These are phyloP conservation scores for Fagus crenata DNA, from an alignment of 306 rosid species.

Conservation along the genomic window DNA sequence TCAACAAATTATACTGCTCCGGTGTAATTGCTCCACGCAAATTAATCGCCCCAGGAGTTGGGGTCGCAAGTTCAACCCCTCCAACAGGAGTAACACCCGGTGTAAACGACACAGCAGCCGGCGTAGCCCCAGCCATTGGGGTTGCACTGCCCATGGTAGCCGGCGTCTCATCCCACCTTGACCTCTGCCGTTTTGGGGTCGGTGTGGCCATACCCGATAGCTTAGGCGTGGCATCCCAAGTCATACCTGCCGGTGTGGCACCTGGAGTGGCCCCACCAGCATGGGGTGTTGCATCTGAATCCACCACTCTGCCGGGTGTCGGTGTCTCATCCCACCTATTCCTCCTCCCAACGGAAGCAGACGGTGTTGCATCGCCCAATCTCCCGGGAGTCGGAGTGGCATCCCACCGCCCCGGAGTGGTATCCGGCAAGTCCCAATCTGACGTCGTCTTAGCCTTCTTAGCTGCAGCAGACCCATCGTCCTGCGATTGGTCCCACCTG, in stretches of 20 bases:
- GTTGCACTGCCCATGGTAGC: constrained; percentile 73
- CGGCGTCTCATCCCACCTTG: constrained; percentile 83
- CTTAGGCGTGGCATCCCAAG: constrained; percentile 80
- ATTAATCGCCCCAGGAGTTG: constrained; percentile 60
- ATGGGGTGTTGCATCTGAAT: constrained; percentile 66
- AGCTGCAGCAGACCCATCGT: constrained; percentile 39
- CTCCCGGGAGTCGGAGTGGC: constrained; percentile 67
- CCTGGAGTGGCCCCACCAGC: constrained; percentile 69
- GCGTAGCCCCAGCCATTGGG: constrained; percentile 63
- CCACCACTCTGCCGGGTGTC: constrained; percentile 60
- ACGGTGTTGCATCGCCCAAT: constrained; percentile 54
- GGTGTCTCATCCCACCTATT: constrained; percentile 82
- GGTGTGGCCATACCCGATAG: constrained; percentile 72
- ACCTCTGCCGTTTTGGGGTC: constrained; percentile 65
- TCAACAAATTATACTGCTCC: constrained; percentile 67
- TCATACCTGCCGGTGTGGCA: constrained; percentile 77
- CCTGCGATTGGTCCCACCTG: constrained; percentile 75
- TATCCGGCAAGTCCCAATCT: constrained; percentile 69
- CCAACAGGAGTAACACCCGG: constrained; percentile 79
- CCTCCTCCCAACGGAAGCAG: constrained; percentile 54
- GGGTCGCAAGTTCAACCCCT: constrained; percentile 66
- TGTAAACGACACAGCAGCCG: constrained; percentile 50
- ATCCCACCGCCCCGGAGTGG: constrained; percentile 67
- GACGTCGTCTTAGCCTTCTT: constrained; percentile 51
- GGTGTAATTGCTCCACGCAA: constrained; percentile 65